Evolutionary conservation across 2,329 filamentous ascomycete genomes (phyloP), one percentile per base, ranked within the genome.

Genomic region (Diaporthe aspalathi): DNA sequence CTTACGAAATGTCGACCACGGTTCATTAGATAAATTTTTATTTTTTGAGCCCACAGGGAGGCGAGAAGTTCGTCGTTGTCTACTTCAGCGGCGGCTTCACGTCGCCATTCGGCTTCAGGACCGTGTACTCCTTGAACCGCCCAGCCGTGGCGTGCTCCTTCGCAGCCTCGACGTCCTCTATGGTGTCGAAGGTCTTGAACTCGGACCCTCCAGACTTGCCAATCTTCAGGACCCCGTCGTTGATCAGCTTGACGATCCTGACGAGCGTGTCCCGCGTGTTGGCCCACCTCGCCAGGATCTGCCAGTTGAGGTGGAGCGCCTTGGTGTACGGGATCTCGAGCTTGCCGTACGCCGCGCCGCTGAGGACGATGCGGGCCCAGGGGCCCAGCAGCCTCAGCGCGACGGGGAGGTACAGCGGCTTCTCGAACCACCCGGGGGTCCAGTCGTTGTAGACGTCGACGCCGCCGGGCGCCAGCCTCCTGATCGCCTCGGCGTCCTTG

Each of bases 391-490:
- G 43, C 38, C 45, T 27, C 14, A 60, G 38, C 22, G 56, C 56
- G 24, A 38, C 56, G 5, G 24, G 16, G 38, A 60, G 56, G 16
- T 60, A 60, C n/a, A 60, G 38, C 22, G 38, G 56, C 38, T 60
- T 60, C 38, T 60, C 56, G 56, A 60, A 60, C 56, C 56, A 60
- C 1, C 56, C 38, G 3, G 56, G 56, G 8, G 56, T 45, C 38
- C 56, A 60, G 22, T 60, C 56, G 56, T 60, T 60, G 56, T 45
- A 60, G n/a, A 60, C 38, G 17, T 60, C 56, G 38, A 60, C 56
- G 5, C 56, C 56, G 2, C 38, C 56, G 8, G 56, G 56, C 14
- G 56, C 56, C 16, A 60, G n/a, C 38, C 8, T 45, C 32, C 5
- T 29, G 35, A 60, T 60, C 22, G 56, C 56, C 56, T 60, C 56